phyloP scores from a whole-genome alignment of 495 filamentous ascomycete species.

The Penicillium riverlandense region DNA sequence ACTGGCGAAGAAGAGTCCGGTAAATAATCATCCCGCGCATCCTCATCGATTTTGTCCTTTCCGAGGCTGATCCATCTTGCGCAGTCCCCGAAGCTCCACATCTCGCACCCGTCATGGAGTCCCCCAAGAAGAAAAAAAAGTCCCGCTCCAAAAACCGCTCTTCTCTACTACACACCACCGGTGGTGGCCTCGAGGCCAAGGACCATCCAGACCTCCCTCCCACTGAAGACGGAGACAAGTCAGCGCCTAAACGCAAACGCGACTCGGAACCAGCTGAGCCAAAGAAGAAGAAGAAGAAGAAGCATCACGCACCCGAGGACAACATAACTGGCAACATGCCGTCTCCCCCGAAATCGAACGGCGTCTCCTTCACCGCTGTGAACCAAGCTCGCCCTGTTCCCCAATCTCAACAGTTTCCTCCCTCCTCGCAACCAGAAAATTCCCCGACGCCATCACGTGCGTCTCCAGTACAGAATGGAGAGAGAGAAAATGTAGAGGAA shows the following conservation, averaged over 20 bases:
- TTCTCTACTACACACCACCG: too few relatives aligned
- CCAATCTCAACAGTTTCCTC: too few relatives aligned
- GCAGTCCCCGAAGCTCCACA: conserved; percentile 4
- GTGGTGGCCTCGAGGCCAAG: too few relatives aligned
- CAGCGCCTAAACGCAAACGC: conserved; percentile 16
- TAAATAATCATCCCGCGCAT: background rate
- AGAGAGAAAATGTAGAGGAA: too few relatives aligned
- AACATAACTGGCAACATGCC: background rate
- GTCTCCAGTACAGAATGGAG: too few relatives aligned
- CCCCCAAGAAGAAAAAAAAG: conserved; percentile 7
- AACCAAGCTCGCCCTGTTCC: too few relatives aligned
- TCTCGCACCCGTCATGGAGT: background rate
- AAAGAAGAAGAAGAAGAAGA: conserved; percentile 7
- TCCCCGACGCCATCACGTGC: too few relatives aligned
- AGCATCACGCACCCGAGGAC: conserved; percentile 2
- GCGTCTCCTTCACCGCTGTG: too few relatives aligned
- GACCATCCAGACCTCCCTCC: background rate
- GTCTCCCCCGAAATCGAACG: too few relatives aligned
- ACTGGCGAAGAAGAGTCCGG: background rate
- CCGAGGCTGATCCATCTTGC: background rate
- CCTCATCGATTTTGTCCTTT: background rate
- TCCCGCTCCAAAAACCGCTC: background rate
- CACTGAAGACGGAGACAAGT: background rate
- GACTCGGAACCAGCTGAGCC: conserved; percentile 3
- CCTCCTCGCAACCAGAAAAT: too few relatives aligned